Evolutionary conservation across 768 basidiomycete species (phyloP).

Genomic region (Ramaria rubella): DNA sequence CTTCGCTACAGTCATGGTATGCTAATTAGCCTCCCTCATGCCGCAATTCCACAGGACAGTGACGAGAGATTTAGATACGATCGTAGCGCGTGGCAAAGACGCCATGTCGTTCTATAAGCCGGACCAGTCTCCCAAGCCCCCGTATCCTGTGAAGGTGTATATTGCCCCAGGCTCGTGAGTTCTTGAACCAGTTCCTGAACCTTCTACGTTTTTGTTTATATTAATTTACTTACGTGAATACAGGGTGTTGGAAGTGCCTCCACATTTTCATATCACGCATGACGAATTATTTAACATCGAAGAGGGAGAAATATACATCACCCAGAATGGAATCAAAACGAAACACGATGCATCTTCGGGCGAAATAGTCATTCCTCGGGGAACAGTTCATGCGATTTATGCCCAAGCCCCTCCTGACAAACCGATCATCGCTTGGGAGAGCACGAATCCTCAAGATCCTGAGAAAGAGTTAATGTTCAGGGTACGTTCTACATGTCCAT

Average conservation of each 20-base stretch:
- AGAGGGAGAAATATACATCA: not conserved
- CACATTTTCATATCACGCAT: not conserved
- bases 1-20: too few species aligned
- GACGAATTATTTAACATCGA: not conserved
- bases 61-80: not conserved
- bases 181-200: not conserved
- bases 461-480: not conserved
- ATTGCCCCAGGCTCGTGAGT: not conserved
- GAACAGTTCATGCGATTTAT: not conserved
- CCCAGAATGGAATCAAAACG: not conserved
- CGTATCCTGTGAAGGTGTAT: not conserved
- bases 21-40: too few species aligned
- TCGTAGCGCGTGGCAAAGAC: not conserved
- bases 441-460: not conserved
- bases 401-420: not conserved
- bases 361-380: not conserved
- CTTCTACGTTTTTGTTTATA: not conserved
- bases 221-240: not conserved
- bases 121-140: not conserved
- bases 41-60: too few species aligned
- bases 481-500: not conserved
- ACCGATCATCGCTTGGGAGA: not conserved
- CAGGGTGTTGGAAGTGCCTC: not conserved
- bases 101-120: not conserved
- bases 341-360: not conserved